Base-by-base conservation (phyloP, 805 yeast genomes). In the Pichia ethanolica region DNA sequence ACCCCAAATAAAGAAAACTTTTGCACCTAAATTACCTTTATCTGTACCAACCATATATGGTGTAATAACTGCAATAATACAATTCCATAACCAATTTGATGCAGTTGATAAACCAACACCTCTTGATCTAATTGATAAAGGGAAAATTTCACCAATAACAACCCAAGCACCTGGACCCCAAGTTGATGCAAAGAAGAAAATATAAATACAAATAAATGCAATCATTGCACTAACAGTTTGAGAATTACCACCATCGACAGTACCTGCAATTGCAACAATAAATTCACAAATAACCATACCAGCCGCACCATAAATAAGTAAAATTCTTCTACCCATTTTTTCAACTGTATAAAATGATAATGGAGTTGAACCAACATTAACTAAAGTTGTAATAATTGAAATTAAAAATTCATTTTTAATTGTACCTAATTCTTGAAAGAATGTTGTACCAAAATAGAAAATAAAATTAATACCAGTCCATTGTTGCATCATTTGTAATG, bases 151-250 rank as follows among this genome's bases (percentile, higher is more conserved):
- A 58, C 81, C 80, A 58, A 70, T 66, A 48, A 78, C 65, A 44
- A 79, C 86, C 90, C 91, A 86, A 38, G 79, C 81, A 53, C 78
- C 79, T 38, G 93, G 89, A 64, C 91, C 91, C 91, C 93, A 87
- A 27, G 91, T 78, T 5, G 87, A 74, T 8, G 93, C 95, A 70
- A 85, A 84, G 64, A 82, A 82, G 48, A 83, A 81, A 56, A 87
- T 82, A 63, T 83, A 87, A 38, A 74, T 63, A 62, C 82, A 78
- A 49, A 77, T 70, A 59, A 78, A 73, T 9, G 70, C 50, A 53
- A 68, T 61, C 67, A 67, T 63, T 20, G 68, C 70, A 41, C 52
- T 54, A 48, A 62, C 67, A 30, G 70, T 63, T 20, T 53, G 51
- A 2, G 46, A 49, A 53, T 62, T 60, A 14, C 55, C 47, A 34